Evolutionary conservation across 768 basidiomycete genomes (phyloP).

Genomic region (Psilocybe sp.): DNA sequence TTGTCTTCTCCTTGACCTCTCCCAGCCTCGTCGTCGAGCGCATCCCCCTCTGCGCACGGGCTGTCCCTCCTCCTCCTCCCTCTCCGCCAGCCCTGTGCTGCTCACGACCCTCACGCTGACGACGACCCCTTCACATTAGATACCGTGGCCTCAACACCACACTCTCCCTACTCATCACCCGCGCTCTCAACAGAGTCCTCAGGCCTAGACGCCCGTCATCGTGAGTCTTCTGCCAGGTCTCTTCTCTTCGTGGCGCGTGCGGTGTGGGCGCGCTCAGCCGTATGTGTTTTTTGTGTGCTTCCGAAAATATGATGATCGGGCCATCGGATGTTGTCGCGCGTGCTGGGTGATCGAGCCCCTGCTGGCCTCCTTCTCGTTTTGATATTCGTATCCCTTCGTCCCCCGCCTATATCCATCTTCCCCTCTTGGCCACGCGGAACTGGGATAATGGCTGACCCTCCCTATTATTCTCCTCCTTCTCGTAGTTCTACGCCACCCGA

Average conservation of each 20-base stretch:
- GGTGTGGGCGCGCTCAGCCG: neutral
- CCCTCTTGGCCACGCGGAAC: slow-evolving; percentile 20
- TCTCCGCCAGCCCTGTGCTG: slow-evolving; percentile 19
- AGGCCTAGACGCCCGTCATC: slow-evolving; percentile 7
- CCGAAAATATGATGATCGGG: slow-evolving; percentile 17
- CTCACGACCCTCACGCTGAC: slow-evolving; percentile 48
- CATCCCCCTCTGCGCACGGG: slow-evolving; percentile 32
- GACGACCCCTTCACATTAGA: slow-evolving; percentile 28
- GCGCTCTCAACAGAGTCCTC: neutral
- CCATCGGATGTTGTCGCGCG: slow-evolving; percentile 5
- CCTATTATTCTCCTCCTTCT: slow-evolving; percentile 20
- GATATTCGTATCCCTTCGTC: slow-evolving; percentile 3
- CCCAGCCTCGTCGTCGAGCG: slow-evolving; percentile 37
- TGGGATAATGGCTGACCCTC: slow-evolving; percentile 22
- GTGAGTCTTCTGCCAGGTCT: slow-evolving; percentile 1
- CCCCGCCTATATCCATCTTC: slow-evolving; percentile 20
- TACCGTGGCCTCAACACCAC: slow-evolving; percentile 20
- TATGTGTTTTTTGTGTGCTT: slow-evolving; percentile 3
- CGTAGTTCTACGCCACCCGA: slow-evolving; percentile 43
- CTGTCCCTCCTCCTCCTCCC: slow-evolving; percentile 20
- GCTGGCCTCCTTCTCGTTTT: slow-evolving; percentile 4
- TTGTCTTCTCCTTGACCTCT: slow-evolving; percentile 27
- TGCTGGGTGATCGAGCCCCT: slow-evolving; percentile 1
- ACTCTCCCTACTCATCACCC: slow-evolving; percentile 11
- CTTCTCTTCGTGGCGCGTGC: neutral